phyloP scores from a whole-genome alignment of 2,329 filamentous ascomycete genomes.

The Aspergillus puulaauensis region DNA sequence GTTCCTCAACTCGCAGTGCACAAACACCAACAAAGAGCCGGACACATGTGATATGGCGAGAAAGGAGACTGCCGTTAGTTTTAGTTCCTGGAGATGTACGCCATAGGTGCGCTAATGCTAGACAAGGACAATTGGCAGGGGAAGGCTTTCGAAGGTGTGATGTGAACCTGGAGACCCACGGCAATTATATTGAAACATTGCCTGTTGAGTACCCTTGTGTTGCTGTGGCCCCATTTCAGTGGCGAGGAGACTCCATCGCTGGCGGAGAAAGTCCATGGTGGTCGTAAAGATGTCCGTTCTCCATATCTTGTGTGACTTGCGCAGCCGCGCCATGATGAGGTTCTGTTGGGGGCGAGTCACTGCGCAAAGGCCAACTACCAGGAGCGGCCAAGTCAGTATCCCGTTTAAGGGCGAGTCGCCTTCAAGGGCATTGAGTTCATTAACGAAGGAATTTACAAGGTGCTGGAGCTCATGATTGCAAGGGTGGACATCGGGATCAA shows the following conservation, averaged over 20 bases:
- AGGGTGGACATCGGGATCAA: background rate
- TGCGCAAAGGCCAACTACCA: background rate
- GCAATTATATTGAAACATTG: too few relatives aligned
- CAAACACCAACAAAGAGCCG: background rate
- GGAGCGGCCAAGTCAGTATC: background rate
- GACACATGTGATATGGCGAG: too few relatives aligned
- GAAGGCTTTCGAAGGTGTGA: background rate
- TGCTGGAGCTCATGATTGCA: background rate
- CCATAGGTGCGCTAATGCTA: background rate
- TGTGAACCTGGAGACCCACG: background rate
- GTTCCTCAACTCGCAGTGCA: background rate
- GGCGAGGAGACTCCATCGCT: background rate
- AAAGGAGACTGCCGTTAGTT: too few relatives aligned
- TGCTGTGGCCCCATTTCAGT: too few relatives aligned
- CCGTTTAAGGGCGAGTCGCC: background rate
- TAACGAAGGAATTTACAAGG: background rate
- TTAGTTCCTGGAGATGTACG: too few relatives aligned
- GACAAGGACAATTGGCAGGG: background rate
- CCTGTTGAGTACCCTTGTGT: too few relatives aligned
- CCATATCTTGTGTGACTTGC: background rate
- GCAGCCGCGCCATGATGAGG: background rate
- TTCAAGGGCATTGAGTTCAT: background rate
- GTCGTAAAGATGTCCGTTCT: background rate
- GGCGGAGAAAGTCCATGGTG: background rate
- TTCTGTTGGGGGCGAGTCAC: background rate